Conservation (phyloP, 2,329 filamentous ascomycete species). For the Cladosporium sp. region DNA sequence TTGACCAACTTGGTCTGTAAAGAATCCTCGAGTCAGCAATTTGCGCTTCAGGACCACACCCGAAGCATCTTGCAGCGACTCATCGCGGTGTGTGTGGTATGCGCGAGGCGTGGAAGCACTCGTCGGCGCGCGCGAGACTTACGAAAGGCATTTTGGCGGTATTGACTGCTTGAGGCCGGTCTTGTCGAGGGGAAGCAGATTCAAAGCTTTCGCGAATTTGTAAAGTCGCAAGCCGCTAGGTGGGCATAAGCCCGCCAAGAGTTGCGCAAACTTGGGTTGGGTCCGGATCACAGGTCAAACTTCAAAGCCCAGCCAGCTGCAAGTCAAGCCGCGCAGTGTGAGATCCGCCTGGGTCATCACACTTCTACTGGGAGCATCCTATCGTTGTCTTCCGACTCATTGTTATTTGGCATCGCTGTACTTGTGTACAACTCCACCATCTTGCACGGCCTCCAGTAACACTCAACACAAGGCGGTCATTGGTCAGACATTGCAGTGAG, state of each 20-base stretch:
- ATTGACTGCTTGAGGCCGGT: slow-evolving; percentile 12
- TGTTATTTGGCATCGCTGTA: too few species aligned
- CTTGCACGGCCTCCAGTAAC: too few species aligned
- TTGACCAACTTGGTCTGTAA: slow-evolving; percentile 81
- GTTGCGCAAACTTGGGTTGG: slow-evolving; percentile 1
- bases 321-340: too few species aligned
- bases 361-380: too few species aligned
- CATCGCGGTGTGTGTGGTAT: slow-evolving; percentile 28
- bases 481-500: too few species aligned
- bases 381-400: too few species aligned
- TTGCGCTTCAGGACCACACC: slow-evolving; percentile 89
- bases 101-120: neutral
- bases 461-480: too few species aligned
- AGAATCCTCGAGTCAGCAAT: slow-evolving; percentile 92
- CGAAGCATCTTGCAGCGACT: slow-evolving; percentile 99
- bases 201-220: slow-evolving; percentile 4
- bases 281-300: too few species aligned
- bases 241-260: slow-evolving; percentile 7
- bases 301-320: neutral
- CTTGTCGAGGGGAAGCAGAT: slow-evolving; percentile 6
- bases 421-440: too few species aligned
- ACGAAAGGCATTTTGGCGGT: slow-evolving; percentile 45
- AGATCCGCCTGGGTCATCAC: too few species aligned
- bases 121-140: slow-evolving; percentile 32
- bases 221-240: neutral